Evolutionary conservation across 2,329 filamentous ascomycete species (phyloP), one percentile per base, ranked within the genome.

Genomic region (Teratosphaeria viscida): DNA sequence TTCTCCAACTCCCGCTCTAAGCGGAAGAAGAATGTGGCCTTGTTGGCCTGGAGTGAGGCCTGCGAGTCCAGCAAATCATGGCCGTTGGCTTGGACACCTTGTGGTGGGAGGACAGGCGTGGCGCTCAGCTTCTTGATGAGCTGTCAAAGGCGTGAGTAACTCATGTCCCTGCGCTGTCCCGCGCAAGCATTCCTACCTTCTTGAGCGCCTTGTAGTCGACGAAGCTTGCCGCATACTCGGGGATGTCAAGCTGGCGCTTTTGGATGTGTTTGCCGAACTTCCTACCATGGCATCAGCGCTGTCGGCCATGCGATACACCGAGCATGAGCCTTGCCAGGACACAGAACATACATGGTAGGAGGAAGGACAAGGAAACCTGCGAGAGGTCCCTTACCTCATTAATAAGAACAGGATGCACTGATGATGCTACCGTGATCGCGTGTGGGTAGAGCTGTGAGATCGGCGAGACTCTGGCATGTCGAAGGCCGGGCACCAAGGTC

Each of bases 231-330:
- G 94, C 92, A 87, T 99, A 99, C 83, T 99, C 94, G 62, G 94
- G 94, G 62, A 99, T 92, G 75, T 99, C 94, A 71, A 99, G 89
- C 82, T 99, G 94, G 74, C 92, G 88, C 81, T 96, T 96, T 81
- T 97, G 94, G 67, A 99, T 96, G 75, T 96, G 90, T 81, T 99
- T 99, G 76, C 94, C 94, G 80, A 99, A 99, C 84, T 99, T 99
- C 94, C 92, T 99, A 63, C 43, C 37, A 14, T 26, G 37, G 23
- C 39, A 35, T 61, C 23, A 61, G 60, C 54, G 57, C 52, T 39
- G 10, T n/a, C 26, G 29, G 16, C 19, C 5, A 29, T 8, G 11
- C n/a, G 29, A 29, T 8, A 26, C 7, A 39, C 23, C 32, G 19
- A 16, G 5, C 7, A 26, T n/a, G 19, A 16, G 5, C 7, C 16